Evolutionary conservation across 805 yeast species (phyloP).

Genomic region (Lipomyces sp.): DNA sequence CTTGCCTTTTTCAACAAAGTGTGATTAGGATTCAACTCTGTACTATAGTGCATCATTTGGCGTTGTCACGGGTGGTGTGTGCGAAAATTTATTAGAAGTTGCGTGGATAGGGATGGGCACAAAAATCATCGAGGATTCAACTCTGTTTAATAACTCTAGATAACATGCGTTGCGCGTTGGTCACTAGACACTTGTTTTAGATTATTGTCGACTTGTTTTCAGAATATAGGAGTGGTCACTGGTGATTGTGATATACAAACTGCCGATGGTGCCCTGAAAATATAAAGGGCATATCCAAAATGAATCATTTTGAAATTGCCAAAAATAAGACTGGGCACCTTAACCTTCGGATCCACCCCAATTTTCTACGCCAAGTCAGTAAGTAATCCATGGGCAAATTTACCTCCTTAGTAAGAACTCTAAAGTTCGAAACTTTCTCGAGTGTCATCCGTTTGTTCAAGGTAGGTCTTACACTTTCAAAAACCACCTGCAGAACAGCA

Average conservation of each 20-base stretch:
- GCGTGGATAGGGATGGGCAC: neutral
- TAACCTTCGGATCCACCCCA: neutral
- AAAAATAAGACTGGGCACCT: too few relatives aligned
- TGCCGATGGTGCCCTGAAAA: too few relatives aligned
- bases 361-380: neutral
- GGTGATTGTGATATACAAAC: too few relatives aligned
- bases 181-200: too few relatives aligned
- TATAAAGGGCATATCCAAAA: too few relatives aligned
- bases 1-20: neutral
- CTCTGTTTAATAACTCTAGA: neutral
- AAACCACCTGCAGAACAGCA: too few relatives aligned
- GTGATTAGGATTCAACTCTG: constrained; percentile 13
- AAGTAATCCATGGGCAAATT: neutral
- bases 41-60: constrained; percentile 4
- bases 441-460: neutral
- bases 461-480: neutral
- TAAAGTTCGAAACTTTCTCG: neutral
- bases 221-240: too few relatives aligned
- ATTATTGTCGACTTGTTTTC: too few relatives aligned
- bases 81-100: neutral
- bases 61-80: neutral
- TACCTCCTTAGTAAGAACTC: neutral
- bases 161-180: neutral
- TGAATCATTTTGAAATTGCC: too few relatives aligned
- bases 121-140: neutral